A percentile compares a stretch with the other conserved stretches of the same genome.
Evolutionary conservation across 2,329 filamentous ascomycete species (phyloP).

Genomic region (Simplicillium aogashimaense): DNA sequence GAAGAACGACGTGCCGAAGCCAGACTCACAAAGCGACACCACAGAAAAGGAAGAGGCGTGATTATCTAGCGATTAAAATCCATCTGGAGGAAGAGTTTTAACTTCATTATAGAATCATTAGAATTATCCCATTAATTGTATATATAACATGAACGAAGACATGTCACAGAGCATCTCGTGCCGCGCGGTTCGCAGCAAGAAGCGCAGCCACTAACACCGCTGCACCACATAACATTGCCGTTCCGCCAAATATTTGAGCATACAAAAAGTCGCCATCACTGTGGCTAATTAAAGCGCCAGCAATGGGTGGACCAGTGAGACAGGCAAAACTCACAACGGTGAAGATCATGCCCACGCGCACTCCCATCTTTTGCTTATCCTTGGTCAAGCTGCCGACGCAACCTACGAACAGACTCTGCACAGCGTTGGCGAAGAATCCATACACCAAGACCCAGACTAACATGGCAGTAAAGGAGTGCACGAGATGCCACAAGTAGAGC

Average conservation of each 20-base stretch:
- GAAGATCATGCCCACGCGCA: slow-evolving; percentile 1
- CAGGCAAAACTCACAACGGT: slow-evolving; percentile 29
- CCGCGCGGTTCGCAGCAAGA: no score
- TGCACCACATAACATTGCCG: slow-evolving; percentile 19
- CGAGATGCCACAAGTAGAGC: not conserved
- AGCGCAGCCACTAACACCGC: no score
- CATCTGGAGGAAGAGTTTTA: no score
- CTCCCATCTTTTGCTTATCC: slow-evolving; percentile 3
- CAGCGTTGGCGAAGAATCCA: slow-evolving; percentile 1
- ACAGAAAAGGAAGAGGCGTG: no score
- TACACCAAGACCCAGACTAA: slow-evolving; percentile 8
- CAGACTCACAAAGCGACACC: no score
- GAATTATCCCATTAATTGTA: no score
- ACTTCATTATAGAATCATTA: no score
- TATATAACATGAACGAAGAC: no score
- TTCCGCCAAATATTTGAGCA: slow-evolving; percentile 37
- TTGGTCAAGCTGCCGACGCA: slow-evolving; percentile 12
- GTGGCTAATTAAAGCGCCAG: slow-evolving; percentile 32
- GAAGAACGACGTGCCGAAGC: no score
- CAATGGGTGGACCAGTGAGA: slow-evolving; percentile 33
- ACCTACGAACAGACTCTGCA: slow-evolving; percentile 2
- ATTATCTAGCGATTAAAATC: no score
- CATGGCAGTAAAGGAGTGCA: not conserved
- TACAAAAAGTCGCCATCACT: slow-evolving; percentile 27
- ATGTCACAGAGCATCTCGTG: no score